These are phyloP conservation scores for Moesziomyces aphidis DNA, from an alignment of 1,284 basidiomycete species.

Conservation along the genomic window DNA sequence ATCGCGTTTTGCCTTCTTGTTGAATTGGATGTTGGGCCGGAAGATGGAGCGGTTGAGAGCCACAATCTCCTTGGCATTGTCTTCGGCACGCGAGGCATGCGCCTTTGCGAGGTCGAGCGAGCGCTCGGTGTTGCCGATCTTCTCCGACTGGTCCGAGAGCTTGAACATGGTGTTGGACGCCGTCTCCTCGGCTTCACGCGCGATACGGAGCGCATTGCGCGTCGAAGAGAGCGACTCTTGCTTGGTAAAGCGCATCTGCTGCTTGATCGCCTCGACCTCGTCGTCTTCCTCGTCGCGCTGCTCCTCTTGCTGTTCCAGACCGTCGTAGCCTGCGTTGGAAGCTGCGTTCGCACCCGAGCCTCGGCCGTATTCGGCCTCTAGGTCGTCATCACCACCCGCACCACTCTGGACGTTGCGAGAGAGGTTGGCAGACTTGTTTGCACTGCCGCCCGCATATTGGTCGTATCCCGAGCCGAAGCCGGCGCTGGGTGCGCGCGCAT, in stretches of 20 bases:
- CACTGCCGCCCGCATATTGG: constrained; percentile 24
- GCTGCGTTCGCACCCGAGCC: constrained; percentile 23
- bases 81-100: constrained; percentile 86
- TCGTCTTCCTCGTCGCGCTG: constrained; percentile 81
- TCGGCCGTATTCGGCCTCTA: constrained; percentile 65
- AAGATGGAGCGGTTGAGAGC: constrained; percentile 95
- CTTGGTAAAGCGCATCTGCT: constrained; percentile 88
- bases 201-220: constrained; percentile 90
- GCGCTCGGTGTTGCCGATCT: constrained; percentile 91
- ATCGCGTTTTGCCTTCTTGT: constrained; percentile 81
- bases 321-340: constrained; percentile 40
- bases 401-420: constrained; percentile 25
- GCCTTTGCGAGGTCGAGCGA: constrained; percentile 94
- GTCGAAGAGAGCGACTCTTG: constrained; percentile 92
- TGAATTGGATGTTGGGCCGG: constrained; percentile 70
- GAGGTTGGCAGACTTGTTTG: constrained; percentile 24
- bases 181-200: constrained; percentile 94
- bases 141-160: constrained; percentile 82
- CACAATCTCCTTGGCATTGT: constrained; percentile 93
- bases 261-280: constrained; percentile 95
- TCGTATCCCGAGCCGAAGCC: constrained; percentile 57
- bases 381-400: constrained; percentile 44
- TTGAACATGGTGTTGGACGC: constrained; percentile 85
- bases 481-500: constrained; percentile 45
- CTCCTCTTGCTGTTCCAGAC: constrained; percentile 70